Base-by-base conservation (phyloP, 257 asterid genomes). In the Echium plantagineum region DNA sequence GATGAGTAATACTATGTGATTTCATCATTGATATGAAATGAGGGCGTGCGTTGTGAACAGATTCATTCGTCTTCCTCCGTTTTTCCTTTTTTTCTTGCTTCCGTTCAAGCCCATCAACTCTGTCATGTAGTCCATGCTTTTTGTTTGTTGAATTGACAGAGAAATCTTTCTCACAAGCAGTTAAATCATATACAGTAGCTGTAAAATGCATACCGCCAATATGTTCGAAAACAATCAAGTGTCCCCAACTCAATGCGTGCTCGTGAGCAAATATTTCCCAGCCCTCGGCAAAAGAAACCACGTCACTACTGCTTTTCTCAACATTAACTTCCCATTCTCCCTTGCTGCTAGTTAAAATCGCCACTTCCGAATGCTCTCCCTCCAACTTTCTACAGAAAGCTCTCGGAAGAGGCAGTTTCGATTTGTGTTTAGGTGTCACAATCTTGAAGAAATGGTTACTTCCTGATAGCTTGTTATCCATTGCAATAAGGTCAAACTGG, bases 141-240 rank as follows among this genome's bases (percentile, higher is more conserved):
- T 46, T 48, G 22, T 62, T 65, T 8, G 48, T 38, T 21, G 13
- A 31, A 18, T 15, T 52, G 30, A 17, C 8, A 22, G 56, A 46
- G 35, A 53, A 75, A n/a, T 52, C 32, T 55, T 71, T 71, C 31
- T 54, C 68, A 18, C 74, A 75, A 20, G 51, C 60, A 61, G 60
- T 65, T n/a, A 63, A 48, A 68, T 61, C 72, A 66, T 51, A 66
- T 7, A 67, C 15, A 5, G 13, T 8, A 47, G 38, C 69, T 6
- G n/a, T 10, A 52, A 75, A 75, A 18, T 62, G 59, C 72, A 71
- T 52, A 22, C 3, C 9, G 19, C 62, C 55, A 10, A 18, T 24
- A 49, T 75, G 71, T 18, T 71, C 63, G 54, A 75, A 75, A 3
- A 67, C 61, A 15, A 53, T 66, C 59, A 75, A 63, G 21, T 71